phyloP scores from a whole-genome alignment of 1,139 yeast genomes.

The Sugiyamaella japonica region DNA sequence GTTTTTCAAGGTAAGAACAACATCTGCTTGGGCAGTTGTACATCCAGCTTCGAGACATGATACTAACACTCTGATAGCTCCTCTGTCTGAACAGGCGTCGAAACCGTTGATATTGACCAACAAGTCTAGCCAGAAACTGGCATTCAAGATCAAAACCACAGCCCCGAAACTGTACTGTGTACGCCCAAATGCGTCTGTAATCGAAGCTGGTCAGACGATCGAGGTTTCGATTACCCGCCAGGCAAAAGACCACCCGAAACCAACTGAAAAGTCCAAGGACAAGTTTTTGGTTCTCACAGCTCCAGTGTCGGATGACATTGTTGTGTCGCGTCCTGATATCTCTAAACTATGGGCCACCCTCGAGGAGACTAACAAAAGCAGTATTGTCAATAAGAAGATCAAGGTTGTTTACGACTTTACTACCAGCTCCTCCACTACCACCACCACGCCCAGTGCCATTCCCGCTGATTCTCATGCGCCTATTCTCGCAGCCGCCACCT shows the following conservation, averaged over 20 bases:
- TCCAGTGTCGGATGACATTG: slow-evolving; percentile 54
- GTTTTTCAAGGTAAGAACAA: slow-evolving; percentile 69
- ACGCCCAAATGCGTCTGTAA: slow-evolving; percentile 86
- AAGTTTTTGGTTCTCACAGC: slow-evolving; percentile 87
- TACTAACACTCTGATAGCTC: slow-evolving; percentile 35
- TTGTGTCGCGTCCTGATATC: slow-evolving; percentile 32
- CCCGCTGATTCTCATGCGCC: slow-evolving; percentile 23
- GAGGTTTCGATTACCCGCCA: slow-evolving; percentile 83
- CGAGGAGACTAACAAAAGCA: slow-evolving; percentile 60
- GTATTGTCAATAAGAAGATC: slow-evolving; percentile 70
- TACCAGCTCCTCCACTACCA: slow-evolving; percentile 6
- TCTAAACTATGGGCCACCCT: slow-evolving; percentile 72
- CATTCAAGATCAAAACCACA: slow-evolving; percentile 96
- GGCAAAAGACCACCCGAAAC: slow-evolving; percentile 74
- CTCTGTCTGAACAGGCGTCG: slow-evolving; percentile 72
- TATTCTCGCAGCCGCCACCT: slow-evolving; percentile 6
- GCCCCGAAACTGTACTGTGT: slow-evolving; percentile 97
- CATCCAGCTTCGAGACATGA: slow-evolving; percentile 3
- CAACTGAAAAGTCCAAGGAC: slow-evolving; percentile 79
- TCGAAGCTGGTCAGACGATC: slow-evolving; percentile 70
- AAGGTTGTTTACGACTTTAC: slow-evolving; percentile 59
- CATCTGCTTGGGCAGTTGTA: not conserved
- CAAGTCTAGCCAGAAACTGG: slow-evolving; percentile 58
- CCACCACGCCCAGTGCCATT: slow-evolving; percentile 9
- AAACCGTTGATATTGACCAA: slow-evolving; percentile 69